A percentile compares a stretch with the other conserved stretches of the same genome.
Conservation (phyloP, 768 basidiomycete genomes). For the Xanthoconium stramineum region DNA sequence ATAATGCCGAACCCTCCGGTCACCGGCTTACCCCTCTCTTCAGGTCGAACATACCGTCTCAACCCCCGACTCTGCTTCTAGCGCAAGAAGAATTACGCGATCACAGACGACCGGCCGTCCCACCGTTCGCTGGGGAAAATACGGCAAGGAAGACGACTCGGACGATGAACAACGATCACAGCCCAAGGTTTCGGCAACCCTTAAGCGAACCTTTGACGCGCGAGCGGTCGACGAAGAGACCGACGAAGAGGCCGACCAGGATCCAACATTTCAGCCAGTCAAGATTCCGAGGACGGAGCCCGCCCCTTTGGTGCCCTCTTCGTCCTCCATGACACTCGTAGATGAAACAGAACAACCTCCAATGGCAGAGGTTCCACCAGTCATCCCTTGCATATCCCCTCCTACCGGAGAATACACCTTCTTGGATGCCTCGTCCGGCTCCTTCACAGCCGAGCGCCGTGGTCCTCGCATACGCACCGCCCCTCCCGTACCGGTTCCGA, state of each 20-base stretch:
- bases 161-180: slow-evolving; percentile 21
- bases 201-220: slow-evolving; percentile 34
- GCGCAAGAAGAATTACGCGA: slow-evolving; percentile 29
- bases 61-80: slow-evolving; percentile 26
- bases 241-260: slow-evolving; percentile 28
- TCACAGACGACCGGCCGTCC: slow-evolving; percentile 35
- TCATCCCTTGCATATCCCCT: slow-evolving; percentile 21
- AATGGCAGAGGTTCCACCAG: slow-evolving; percentile 3
- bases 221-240: slow-evolving; percentile 35
- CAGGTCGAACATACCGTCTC: slow-evolving; percentile 21
- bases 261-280: slow-evolving; percentile 15
- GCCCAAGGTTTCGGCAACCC: slow-evolving; percentile 18
- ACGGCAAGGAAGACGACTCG: slow-evolving; percentile 28
- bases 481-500: slow-evolving; percentile 69
- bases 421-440: slow-evolving; percentile 34
- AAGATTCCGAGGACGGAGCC: slow-evolving; percentile 31
- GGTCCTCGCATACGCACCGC: slow-evolving; percentile 51
- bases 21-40: slow-evolving; percentile 17
- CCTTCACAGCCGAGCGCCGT: slow-evolving; percentile 38
- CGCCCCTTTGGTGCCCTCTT: slow-evolving; percentile 20
- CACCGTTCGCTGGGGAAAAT: slow-evolving; percentile 34
- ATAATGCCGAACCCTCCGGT: slow-evolving; percentile 29
- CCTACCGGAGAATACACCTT: slow-evolving; percentile 34
- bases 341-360: slow-evolving; percentile 20
- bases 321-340: slow-evolving; percentile 30